Conservation (phyloP, 2,329 filamentous ascomycete species). For the Colletotrichum tamarilloi region DNA sequence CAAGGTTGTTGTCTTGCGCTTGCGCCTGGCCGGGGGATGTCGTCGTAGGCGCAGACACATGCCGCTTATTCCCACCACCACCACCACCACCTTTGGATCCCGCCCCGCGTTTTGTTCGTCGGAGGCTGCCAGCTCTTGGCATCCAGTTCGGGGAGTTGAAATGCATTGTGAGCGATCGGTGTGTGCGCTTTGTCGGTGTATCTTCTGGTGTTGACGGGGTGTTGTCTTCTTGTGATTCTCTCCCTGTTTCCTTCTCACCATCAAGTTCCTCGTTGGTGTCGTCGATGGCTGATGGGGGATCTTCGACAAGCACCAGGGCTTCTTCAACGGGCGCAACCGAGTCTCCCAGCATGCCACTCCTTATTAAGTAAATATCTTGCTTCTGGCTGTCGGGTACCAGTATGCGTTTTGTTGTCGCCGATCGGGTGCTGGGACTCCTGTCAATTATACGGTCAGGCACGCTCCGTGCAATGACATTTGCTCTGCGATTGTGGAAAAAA, state of each 20-base stretch:
- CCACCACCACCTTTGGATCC: constrained; percentile 52
- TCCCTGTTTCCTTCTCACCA: background rate
- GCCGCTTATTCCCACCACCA: constrained; percentile 57
- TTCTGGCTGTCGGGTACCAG: constrained; percentile 43
- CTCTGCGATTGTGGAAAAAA: constrained; percentile 63
- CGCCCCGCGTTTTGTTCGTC: constrained; percentile 63
- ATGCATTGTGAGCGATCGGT: constrained; percentile 69
- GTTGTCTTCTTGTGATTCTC: constrained; percentile 13
- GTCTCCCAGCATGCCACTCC: constrained; percentile 33
- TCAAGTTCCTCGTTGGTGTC: constrained; percentile 8
- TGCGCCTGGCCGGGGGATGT: constrained; percentile 44
- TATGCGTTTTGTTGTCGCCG: constrained; percentile 43
- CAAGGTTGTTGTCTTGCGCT: constrained; percentile 30
- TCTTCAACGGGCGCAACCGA: constrained; percentile 1
- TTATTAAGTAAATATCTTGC: constrained; percentile 37
- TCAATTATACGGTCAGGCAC: constrained; percentile 43
- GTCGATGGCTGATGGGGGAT: background rate
- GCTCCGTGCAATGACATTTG: constrained; percentile 42
- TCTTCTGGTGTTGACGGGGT: constrained; percentile 46
- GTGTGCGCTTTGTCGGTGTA: constrained; percentile 57
- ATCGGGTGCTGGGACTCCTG: constrained; percentile 38
- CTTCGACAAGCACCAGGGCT: constrained; percentile 6
- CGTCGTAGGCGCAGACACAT: constrained; percentile 64
- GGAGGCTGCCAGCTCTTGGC: constrained; percentile 65
- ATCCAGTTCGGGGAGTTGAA: constrained; percentile 70